Conservation (phyloP, 441 rosid species). For the Adansonia rubrostipa region DNA sequence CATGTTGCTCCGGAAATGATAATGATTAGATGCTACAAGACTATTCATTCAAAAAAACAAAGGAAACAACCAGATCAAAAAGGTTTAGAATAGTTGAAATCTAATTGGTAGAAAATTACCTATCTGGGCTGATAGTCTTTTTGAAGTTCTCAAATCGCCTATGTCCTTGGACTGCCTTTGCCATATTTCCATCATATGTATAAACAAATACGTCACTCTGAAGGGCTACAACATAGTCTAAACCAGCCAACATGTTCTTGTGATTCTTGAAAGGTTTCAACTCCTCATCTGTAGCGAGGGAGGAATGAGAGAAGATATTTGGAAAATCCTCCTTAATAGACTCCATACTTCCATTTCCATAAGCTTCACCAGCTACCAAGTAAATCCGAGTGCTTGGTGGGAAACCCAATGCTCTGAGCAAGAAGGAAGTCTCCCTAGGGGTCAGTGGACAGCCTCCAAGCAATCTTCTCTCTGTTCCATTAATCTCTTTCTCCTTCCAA, state of each 20-base stretch:
- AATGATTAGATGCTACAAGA: neutral
- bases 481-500: conserved; percentile 95
- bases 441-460: conserved; percentile 90
- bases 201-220: conserved; percentile 83
- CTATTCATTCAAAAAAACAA: conserved; percentile 9
- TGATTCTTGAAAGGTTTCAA: conserved; percentile 72
- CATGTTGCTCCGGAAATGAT: neutral
- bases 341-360: conserved; percentile 85
- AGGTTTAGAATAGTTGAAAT: neutral
- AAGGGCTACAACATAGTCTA: conserved; percentile 85
- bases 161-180: conserved; percentile 97
- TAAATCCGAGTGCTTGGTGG: conserved; percentile 73
- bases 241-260: conserved; percentile 93
- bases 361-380: conserved; percentile 90
- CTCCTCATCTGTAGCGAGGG: conserved; percentile 71
- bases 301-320: conserved; percentile 74
- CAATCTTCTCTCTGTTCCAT: conserved; percentile 89
- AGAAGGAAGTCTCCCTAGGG: conserved; percentile 87
- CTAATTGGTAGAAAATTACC: conserved; percentile 39
- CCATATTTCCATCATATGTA: conserved; percentile 95
- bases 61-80: neutral
- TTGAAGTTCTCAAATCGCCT: conserved; percentile 78
- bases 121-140: conserved; percentile 88
- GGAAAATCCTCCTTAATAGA: conserved; percentile 68
- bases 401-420: conserved; percentile 76